These are phyloP conservation scores for Colletotrichum abscissum DNA, from an alignment of 2,329 filamentous ascomycete genomes.

Conservation along the genomic window DNA sequence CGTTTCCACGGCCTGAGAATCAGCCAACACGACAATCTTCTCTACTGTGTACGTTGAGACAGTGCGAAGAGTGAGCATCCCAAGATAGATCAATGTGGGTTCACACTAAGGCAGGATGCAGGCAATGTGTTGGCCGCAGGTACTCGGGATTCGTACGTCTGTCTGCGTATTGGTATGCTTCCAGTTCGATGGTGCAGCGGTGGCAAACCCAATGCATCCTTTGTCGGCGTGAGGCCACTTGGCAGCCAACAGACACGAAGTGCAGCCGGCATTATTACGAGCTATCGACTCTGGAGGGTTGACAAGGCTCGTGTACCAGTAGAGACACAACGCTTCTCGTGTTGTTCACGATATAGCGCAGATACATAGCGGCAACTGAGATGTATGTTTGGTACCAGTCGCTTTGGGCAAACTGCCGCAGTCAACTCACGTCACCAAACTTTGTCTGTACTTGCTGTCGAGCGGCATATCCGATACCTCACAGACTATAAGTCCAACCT, in stretches of 20 bases:
- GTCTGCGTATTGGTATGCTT: not conserved
- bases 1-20: not conserved
- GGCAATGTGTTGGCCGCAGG: too few relatives aligned
- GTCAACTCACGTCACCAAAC: not conserved
- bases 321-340: not conserved
- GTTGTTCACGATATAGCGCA: not conserved
- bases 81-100: not conserved
- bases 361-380: not conserved
- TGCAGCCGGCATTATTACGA: constrained; percentile 1
- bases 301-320: not conserved
- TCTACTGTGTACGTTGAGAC: not conserved
- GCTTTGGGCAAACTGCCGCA: not conserved
- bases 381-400: not conserved
- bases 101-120: not conserved
- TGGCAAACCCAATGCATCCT: constrained; percentile 3
- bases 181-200: not conserved
- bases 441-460: not conserved
- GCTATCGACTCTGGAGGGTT: not conserved
- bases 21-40: not conserved
- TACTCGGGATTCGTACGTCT: not conserved
- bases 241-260: not conserved
- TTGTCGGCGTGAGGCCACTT: not conserved
- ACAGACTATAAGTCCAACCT: not conserved
- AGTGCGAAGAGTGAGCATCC: not conserved
- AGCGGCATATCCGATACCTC: not conserved